phyloP scores from a whole-genome alignment of 768 basidiomycete genomes.

The Termitomyces sp. region DNA sequence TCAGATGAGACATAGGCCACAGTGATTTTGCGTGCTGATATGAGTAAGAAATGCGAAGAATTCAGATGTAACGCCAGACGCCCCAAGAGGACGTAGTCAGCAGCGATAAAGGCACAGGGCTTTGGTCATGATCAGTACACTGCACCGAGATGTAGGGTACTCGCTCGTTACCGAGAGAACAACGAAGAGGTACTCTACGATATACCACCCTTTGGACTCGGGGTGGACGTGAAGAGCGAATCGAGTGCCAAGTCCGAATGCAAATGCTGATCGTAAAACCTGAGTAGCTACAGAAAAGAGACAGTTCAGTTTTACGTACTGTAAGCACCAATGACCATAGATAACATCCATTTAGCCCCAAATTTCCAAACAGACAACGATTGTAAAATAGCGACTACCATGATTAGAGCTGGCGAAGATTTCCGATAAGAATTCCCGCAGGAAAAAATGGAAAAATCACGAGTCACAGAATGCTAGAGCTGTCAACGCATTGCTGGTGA shows the following conservation, averaged over 20 bases:
- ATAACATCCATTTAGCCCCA: constrained; percentile 53
- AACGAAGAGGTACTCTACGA: constrained; percentile 52
- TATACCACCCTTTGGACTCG: constrained; percentile 47
- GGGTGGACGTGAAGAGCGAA: constrained; percentile 50
- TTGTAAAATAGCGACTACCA: constrained; percentile 37
- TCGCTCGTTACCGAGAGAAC: constrained; percentile 43
- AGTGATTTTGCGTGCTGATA: constrained; percentile 46
- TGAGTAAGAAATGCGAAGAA: constrained; percentile 40
- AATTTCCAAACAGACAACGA: constrained; percentile 34
- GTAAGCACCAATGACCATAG: constrained; percentile 57
- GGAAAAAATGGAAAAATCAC: background rate
- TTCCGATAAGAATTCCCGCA: background rate
- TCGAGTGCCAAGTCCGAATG: constrained; percentile 48
- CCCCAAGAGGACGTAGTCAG: constrained; percentile 62
- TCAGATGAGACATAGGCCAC: constrained; percentile 57
- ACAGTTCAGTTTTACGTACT: constrained; percentile 27
- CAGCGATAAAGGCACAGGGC: constrained; percentile 74
- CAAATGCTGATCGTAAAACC: constrained; percentile 36
- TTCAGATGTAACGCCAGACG: constrained; percentile 47
- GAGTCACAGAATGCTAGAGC: constrained; percentile 41
- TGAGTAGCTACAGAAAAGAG: background rate
- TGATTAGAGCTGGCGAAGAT: constrained; percentile 24
- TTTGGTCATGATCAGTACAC: constrained; percentile 14
- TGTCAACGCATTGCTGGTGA: constrained; percentile 47
- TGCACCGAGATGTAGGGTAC: background rate